Evolutionary conservation across 345 rosid genomes (phyloP), one percentile per base, ranked within the genome.

Genomic region (Pistacia atlantica): DNA sequence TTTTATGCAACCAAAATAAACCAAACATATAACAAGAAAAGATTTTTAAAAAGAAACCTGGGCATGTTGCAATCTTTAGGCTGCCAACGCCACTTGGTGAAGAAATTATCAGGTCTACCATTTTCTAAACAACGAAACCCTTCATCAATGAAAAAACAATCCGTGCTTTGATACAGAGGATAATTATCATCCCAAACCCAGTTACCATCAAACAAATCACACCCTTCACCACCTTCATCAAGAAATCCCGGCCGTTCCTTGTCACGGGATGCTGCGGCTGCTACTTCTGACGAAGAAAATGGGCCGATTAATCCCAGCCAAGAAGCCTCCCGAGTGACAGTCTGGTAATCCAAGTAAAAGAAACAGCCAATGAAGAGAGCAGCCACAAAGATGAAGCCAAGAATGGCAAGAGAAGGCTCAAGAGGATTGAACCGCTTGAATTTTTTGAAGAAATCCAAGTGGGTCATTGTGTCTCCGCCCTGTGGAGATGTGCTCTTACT

Each of bases 31-130:
- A 45, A 63, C 0, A 7, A 69, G n/a, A 58, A 10, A 38, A 37
- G 42, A 4, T 5, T 5, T 42, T 42, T 35, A 37, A 20, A 54
- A 52, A 65, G 25, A 11, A 65, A 88, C 96, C 96, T 86, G 83
- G 96, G 96, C 89, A 91, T 79, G 82, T 84, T 80, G 74, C 96
- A 91, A 20, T 65, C 81, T 28, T 77, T 82, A 61, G 96, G 93
- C 65, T 88, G 96, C 96, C 96, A 91, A 28, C 96, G 89, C 96
- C 93, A 91, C 82, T 91, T 89, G 72, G 92, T 88, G 85, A 71
- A 89, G 82, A 79, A 91, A 81, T 74, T 77, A 80, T 91, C 95
- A 49, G 90, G 93, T 81, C 95, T 82, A 4, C 95, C 92, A 83
- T 87, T 91, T 81, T 91, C 93, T 18, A 80, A 73, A 69, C 95